phyloP scores from a whole-genome alignment of 1,139 yeast genomes.

The Wickerhamomyces sp. region DNA sequence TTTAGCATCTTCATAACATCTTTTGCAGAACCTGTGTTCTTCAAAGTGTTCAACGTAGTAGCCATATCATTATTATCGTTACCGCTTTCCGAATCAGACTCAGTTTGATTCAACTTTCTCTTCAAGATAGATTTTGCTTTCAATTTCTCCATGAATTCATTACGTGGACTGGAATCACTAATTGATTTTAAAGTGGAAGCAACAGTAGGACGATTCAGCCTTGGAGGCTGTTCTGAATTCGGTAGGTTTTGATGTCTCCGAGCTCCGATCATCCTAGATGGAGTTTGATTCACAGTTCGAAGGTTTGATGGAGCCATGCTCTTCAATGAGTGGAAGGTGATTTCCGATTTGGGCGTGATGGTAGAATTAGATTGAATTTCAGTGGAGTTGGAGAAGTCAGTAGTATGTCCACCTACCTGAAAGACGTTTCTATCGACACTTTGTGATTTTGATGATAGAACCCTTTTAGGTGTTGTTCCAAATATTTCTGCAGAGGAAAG shows the following conservation, averaged over 20 bases:
- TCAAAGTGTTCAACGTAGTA: constrained; percentile 18
- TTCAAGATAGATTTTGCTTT: constrained; percentile 16
- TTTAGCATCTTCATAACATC: constrained; percentile 13
- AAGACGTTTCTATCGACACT: constrained; percentile 18
- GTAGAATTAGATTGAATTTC: not conserved
- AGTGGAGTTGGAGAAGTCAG: not conserved
- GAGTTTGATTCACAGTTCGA: constrained; percentile 10
- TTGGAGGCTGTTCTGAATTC: constrained; percentile 20
- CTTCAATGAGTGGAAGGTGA: constrained; percentile 13
- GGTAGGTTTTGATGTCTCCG: constrained; percentile 6
- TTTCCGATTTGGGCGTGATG: constrained; percentile 4
- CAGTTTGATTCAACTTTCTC: constrained; percentile 10
- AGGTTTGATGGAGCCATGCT: constrained; percentile 15
- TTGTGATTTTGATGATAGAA: constrained; percentile 11
- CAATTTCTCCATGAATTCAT: constrained; percentile 16
- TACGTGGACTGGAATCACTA: constrained; percentile 12
- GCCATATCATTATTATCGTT: constrained; percentile 13
- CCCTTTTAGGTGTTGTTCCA: constrained; percentile 17
- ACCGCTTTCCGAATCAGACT: constrained; percentile 2
- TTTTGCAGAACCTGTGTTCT: constrained; percentile 17
- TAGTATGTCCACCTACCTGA: no score
- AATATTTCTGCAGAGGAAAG: constrained; percentile 16
- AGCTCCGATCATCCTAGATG: constrained; percentile 18
- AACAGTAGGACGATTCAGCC: constrained; percentile 9
- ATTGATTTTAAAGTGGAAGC: constrained; percentile 5